Base-by-base conservation (phyloP, 768 basidiomycete genomes). In the Flagelloscypha sp. region DNA sequence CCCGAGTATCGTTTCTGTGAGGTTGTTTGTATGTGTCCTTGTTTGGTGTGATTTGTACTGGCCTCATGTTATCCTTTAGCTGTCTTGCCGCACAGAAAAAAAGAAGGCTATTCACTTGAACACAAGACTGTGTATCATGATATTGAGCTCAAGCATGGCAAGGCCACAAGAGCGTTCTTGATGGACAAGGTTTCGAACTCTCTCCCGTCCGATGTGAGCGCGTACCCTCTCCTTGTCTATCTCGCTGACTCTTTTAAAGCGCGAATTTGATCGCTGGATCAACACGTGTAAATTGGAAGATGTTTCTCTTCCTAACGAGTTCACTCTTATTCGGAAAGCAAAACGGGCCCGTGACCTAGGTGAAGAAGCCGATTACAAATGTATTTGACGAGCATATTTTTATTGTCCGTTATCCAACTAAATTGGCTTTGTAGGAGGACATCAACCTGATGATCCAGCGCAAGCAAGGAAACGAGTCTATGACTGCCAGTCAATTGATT, bases 111-210 rank as follows among this genome's bases (percentile, higher is more conserved):
- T 59, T 76, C 76, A 44, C 52, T 90, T 23, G 75, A 88, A 37
- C 72, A 81, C 24, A 65, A 65, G 40, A 62, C 54, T 23, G 70
- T 81, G 29, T 74, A 89, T 46, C 70, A 85, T 40, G 61, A 63
- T 1, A 65, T 97, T 10, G 70, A 83, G 41, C 72, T 97, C 30
- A 76, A 76, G 47, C 83, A 92, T 49, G 93, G 88, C 7, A 74
- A 72, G 37, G 73, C 77, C 0, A 50, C 68, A 6, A 69, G 65
- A 39, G 41, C 57, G 1, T 90, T 83, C 48, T 54, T 57, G 3
- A 90, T 99, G 81, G 87, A 90, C 52, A 83, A 80, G 46, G 76
- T 94, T 6, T 94, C 89, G 6, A 94, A 97, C 51, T 59, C 71
- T 1, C 38, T 59, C 3, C 80, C 89, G 39, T 62, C 59, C 8